Evolutionary conservation across 164 flowering plant genomes (phyloP), one percentile per base, ranked within the genome.

Genomic region (Berberis vulgaris): DNA sequence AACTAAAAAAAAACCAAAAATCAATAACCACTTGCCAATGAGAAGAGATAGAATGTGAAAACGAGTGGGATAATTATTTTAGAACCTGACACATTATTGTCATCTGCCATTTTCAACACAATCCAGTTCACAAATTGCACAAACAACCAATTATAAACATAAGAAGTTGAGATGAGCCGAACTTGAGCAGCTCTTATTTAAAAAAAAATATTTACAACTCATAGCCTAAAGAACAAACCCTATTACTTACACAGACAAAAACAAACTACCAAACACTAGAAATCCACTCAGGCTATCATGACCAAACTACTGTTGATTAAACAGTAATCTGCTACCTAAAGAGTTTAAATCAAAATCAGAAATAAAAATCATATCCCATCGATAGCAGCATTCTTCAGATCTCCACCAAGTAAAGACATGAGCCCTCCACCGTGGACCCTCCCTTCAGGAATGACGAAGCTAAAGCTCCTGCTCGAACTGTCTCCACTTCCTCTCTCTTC

Each of bases 341-440:
- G 5, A 47, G 9, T 49, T 38, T 43, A 43, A 43, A 58, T n/a
- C 38, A 57, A 65, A 46, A 7, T 40, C 55, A 59, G 7, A 49
- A 44, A 57, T 11, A n/a, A 49, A 40, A 59, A 12, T 65, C 57
- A 75, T 43, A 74, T 63, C 26, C 79, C 81, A 64, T 81, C 80
- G 44, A 77, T 39, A 11, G 84, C 26, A 26, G 26, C 78, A 68
- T 80, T 83, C 67, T 75, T 81, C 73, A 91, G 80, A 73, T 75
- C 77, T 2, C 96, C 96, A 9, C 89, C 86, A 38, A 92, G 77
- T 60, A 87, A 68, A 49, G 91, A 84, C 89, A 92, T 80, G 42
- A 92, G 88, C 0, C 87, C 88, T 4, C 98, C 98, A 40, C 96
- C 96, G 69, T 92, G 98, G 45, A 91, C 97, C 73, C 98, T 89